Percentiles rank a stretch among this genome's conserved stretches.
These are phyloP conservation scores for Lactarius tabidus DNA, from an alignment of 768 basidiomycete genomes.

Conservation along the genomic window DNA sequence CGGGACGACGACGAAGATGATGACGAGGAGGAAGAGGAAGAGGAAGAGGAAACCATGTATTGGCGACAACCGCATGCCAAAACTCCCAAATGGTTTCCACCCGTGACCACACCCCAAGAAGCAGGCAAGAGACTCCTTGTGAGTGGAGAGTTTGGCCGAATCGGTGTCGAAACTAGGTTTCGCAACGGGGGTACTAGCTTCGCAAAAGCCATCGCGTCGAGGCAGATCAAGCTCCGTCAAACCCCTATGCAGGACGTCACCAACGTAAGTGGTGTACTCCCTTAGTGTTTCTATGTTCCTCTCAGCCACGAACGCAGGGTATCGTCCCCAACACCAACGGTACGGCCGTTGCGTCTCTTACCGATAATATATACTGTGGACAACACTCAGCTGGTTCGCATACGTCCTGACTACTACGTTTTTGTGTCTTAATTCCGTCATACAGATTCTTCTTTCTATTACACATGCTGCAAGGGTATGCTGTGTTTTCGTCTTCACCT, in stretches of 20 bases:
- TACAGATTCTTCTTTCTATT: slow-evolving; percentile 85
- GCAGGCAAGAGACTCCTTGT: slow-evolving; percentile 62
- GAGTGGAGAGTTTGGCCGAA: slow-evolving; percentile 76
- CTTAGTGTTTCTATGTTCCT: neutral
- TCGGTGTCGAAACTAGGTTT: slow-evolving; percentile 47
- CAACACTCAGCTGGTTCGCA: slow-evolving; percentile 70
- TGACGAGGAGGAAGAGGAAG: slow-evolving; percentile 33
- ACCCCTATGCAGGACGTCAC: slow-evolving; percentile 49
- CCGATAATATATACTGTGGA: slow-evolving; percentile 75
- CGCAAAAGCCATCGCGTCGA: slow-evolving; percentile 45
- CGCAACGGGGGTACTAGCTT: slow-evolving; percentile 44
- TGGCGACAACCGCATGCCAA: slow-evolving; percentile 21
- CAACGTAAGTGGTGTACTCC: slow-evolving; percentile 41
- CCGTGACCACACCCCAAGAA: slow-evolving; percentile 54
- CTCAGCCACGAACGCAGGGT: slow-evolving; percentile 40
- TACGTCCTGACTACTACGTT: neutral
- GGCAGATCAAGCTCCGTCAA: slow-evolving; percentile 29
- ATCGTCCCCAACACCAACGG: slow-evolving; percentile 78
- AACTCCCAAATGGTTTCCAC: slow-evolving; percentile 36
- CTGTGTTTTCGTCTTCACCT: neutral
- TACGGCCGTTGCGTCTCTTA: slow-evolving; percentile 70
- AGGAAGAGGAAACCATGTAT: slow-evolving; percentile 29
- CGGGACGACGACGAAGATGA: slow-evolving; percentile 40
- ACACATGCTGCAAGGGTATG: slow-evolving; percentile 82
- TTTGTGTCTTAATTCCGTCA: slow-evolving; percentile 2